A percentile compares a stretch with the other conserved stretches of the same genome.
Evolutionary conservation across 2,329 filamentous ascomycete genomes (phyloP).

Genomic region (Fusarium sp.): DNA sequence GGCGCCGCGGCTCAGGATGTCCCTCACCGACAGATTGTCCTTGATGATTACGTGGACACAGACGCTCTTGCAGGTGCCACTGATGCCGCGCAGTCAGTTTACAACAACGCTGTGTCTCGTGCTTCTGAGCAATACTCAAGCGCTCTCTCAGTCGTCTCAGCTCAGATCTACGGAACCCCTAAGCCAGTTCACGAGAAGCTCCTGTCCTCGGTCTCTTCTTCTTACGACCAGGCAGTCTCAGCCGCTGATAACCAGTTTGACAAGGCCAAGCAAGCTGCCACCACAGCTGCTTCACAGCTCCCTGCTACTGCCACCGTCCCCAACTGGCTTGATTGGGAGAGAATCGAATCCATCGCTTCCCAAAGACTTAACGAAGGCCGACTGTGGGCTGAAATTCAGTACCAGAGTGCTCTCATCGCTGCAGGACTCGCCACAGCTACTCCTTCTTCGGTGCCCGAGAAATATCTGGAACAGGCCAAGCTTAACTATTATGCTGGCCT

Average conservation of each 20-base stretch:
- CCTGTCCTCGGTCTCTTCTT: slow-evolving; percentile 75
- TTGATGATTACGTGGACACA: slow-evolving; percentile 62
- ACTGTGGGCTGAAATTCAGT: slow-evolving; percentile 77
- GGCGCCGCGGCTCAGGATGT: slow-evolving; percentile 66
- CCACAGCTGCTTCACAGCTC: slow-evolving; percentile 63
- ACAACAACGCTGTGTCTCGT: slow-evolving; percentile 73
- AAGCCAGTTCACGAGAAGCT: slow-evolving; percentile 78
- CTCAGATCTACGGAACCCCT: slow-evolving; percentile 75
- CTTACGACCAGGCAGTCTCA: slow-evolving; percentile 74
- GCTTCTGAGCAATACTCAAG: slow-evolving; percentile 78
- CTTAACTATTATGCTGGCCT: slow-evolving; percentile 82
- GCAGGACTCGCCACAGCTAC: slow-evolving; percentile 70
- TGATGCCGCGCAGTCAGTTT: slow-evolving; percentile 67
- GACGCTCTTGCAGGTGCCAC: slow-evolving; percentile 56
- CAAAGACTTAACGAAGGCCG: slow-evolving; percentile 79
- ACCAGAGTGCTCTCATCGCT: slow-evolving; percentile 75
- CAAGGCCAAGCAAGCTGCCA: slow-evolving; percentile 67
- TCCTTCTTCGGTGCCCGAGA: slow-evolving; percentile 65
- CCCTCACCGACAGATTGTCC: slow-evolving; percentile 61
- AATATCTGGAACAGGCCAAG: slow-evolving; percentile 71
- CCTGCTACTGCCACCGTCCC: slow-evolving; percentile 59
- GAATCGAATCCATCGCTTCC: slow-evolving; percentile 74
- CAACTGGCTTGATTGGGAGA: slow-evolving; percentile 62
- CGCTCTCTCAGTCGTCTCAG: slow-evolving; percentile 76
- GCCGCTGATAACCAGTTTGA: slow-evolving; percentile 72